Percentiles rank a stretch among this genome's conserved stretches.
Evolutionary conservation across 2,329 filamentous ascomycete species (phyloP).

Genomic region (Chaetothyriales sp.): DNA sequence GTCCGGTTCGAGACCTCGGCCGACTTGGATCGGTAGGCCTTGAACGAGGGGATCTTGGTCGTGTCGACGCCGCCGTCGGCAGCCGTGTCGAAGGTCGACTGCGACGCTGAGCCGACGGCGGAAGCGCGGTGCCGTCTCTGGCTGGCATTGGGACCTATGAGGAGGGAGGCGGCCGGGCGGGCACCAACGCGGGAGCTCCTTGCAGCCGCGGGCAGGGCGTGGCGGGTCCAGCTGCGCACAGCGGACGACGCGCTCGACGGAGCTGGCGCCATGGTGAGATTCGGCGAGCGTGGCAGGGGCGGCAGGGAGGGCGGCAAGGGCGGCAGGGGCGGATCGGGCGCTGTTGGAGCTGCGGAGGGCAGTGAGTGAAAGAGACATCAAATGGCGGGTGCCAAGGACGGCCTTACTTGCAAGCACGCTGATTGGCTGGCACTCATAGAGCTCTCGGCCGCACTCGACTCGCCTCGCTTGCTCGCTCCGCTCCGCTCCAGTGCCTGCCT

Average conservation of each 20-base stretch:
- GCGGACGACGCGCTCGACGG: conserved; percentile 55
- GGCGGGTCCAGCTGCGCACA: conserved; percentile 44
- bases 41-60: conserved; percentile 75
- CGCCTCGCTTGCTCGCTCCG: background rate
- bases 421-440: background rate
- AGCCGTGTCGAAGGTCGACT: conserved; percentile 38
- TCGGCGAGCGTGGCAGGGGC: conserved; percentile 10
- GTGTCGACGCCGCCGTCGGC: conserved; percentile 38
- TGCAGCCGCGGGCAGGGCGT: conserved; percentile 27
- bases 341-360: conserved; percentile 3
- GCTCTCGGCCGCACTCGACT: background rate
- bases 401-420: background rate
- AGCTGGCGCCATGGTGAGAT: conserved; percentile 51
- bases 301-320: conserved; percentile 9
- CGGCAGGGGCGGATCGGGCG: conserved; percentile 5
- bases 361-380: background rate
- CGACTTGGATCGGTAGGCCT: conserved; percentile 65
- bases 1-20: conserved; percentile 63
- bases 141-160: conserved; percentile 15
- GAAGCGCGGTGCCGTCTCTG: conserved; percentile 28
- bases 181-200: conserved; percentile 30
- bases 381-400: background rate
- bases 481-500: background rate
- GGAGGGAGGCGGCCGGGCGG: conserved; percentile 22
- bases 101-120: conserved; percentile 21